Evolutionary conservation across 768 basidiomycete genomes (phyloP), one percentile per base, ranked within the genome.

Genomic region (Tricholoma sp.): DNA sequence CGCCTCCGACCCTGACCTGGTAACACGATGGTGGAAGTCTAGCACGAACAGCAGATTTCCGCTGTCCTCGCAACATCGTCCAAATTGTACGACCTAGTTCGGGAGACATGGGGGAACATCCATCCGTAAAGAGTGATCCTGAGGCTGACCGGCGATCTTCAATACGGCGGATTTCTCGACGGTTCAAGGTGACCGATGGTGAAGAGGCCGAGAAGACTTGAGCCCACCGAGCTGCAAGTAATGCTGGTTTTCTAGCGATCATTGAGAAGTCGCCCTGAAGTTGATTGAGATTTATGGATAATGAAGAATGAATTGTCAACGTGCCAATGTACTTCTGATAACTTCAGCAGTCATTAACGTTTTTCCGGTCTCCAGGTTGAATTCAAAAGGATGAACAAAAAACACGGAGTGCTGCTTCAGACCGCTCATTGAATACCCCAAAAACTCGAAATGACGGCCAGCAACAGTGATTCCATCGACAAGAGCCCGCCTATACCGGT

Each of bases 361-460:
- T 31, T 8, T 54, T 37, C 53, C 42, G n/a, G 1, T 44, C 52
- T 52, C 33, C 45, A 48, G 31, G 28, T 48, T 29, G 29, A 48
- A 48, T 31, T 52, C 42, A 54, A 82, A 82, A 0, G 75, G 72
- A 7, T 72, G 69, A 20, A 81, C 76, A 56, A 82, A 82, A 66
- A 74, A 76, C 49, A 81, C 69, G 0, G 76, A 75, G 52, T 82
- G 78, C 42, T 79, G 72, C 57, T 73, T 74, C 53, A 82, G 66
- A 3, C 80, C 80, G 50, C 78, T 80, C 73, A 78, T 79, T 2
- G 80, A 81, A 55, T 82, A 82, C 4, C 77, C 81, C 24, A 83
- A 62, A 62, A 82, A 74, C 2, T 78, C 57, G 59, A 74, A 82
- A 0, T 58, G 57, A 31, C 80, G 70, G 7, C 80, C 80, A 2